These are phyloP conservation scores for Saprolegnia diclina DNA, from an alignment of 352 stramenopile genomes.

Conservation along the genomic window DNA sequence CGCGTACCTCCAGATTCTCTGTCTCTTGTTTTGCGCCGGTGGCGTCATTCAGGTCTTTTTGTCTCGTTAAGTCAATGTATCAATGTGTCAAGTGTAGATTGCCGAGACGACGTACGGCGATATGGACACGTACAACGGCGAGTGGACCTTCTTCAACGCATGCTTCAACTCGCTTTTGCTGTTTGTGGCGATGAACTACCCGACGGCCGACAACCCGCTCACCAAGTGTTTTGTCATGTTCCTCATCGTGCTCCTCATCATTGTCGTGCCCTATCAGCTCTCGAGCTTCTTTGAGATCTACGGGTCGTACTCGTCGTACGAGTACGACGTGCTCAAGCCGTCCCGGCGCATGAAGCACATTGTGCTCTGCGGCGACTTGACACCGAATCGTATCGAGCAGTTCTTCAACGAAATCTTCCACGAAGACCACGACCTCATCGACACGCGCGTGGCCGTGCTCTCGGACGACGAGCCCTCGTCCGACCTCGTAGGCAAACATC, in stretches of 20 bases:
- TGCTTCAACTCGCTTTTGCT: slow-evolving; percentile 87
- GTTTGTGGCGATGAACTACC: slow-evolving; percentile 82
- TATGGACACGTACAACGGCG: slow-evolving; percentile 35
- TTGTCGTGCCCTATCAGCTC: slow-evolving; percentile 83
- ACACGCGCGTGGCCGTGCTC: slow-evolving; percentile 71
- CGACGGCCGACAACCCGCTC: slow-evolving; percentile 72
- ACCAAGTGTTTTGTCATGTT: slow-evolving; percentile 76
- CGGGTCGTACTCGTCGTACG: slow-evolving; percentile 64
- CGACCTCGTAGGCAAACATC: slow-evolving; percentile 34
- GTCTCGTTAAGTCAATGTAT: neutral
- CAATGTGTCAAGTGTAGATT: slow-evolving; percentile 12
- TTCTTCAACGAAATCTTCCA: slow-evolving; percentile 87
- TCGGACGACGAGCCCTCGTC: slow-evolving; percentile 70
- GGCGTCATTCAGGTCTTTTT: slow-evolving; percentile 58
- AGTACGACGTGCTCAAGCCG: slow-evolving; percentile 67
- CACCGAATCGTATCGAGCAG: slow-evolving; percentile 67
- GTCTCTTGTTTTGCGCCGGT: slow-evolving; percentile 67
- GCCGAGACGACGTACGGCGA: slow-evolving; percentile 27
- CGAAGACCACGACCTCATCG: slow-evolving; percentile 77
- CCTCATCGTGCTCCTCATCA: slow-evolving; percentile 76
- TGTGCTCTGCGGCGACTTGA: slow-evolving; percentile 79
- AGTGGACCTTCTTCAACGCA: slow-evolving; percentile 86
- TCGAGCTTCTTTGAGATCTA: slow-evolving; percentile 75
- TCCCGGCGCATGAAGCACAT: slow-evolving; percentile 57
- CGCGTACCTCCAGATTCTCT: slow-evolving; percentile 75